phyloP scores from a whole-genome alignment of 306 rosid genomes.

The Casuarina equisetifolia region DNA sequence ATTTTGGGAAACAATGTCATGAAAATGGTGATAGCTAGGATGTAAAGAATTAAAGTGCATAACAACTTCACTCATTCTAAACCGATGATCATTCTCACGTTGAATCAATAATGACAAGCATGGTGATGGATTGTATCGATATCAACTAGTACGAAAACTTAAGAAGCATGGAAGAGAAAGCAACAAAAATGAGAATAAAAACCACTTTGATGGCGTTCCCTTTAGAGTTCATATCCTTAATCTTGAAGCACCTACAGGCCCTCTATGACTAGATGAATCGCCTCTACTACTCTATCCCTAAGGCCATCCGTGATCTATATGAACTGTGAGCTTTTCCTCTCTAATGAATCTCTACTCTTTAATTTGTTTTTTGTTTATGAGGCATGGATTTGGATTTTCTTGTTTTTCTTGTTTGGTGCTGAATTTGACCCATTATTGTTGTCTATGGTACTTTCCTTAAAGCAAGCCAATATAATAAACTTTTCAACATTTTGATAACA shows the following conservation, averaged over 20 bases:
- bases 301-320: slow-evolving; percentile 88
- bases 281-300: slow-evolving; percentile 66
- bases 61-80: no score
- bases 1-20: no score
- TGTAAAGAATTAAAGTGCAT: no score
- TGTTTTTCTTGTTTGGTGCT: background rate
- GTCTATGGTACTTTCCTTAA: no score
- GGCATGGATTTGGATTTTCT: background rate
- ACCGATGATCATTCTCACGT: no score
- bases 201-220: slow-evolving; percentile 38
- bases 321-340: slow-evolving; percentile 42
- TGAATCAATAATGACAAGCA: no score
- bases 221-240: slow-evolving; percentile 54
- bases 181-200: no score
- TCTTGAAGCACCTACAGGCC: slow-evolving; percentile 70
- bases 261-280: slow-evolving; percentile 80
- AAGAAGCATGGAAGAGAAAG: no score
- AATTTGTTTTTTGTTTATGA: background rate
- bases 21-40: no score
- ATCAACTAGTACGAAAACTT: no score
- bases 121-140: no score
- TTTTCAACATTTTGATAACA: background rate
- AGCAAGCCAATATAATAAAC: background rate
- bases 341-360: background rate
- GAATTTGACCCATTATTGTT: background rate